These are phyloP conservation scores for Glonium stellatum DNA, from an alignment of 495 filamentous ascomycete genomes.

Conservation along the genomic window DNA sequence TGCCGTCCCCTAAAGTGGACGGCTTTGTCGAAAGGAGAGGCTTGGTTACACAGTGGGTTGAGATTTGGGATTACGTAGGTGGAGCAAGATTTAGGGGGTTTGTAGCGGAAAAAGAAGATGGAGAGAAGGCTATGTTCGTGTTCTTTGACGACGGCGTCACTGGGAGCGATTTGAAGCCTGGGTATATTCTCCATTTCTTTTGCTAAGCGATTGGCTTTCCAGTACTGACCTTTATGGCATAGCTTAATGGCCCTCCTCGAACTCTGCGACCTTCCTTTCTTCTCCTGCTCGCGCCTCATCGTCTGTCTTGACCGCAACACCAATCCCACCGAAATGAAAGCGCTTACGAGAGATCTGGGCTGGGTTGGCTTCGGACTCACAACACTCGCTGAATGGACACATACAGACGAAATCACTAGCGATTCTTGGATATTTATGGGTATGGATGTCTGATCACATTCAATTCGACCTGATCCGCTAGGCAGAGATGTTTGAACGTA, in stretches of 20 bases:
- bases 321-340: conserved; percentile 48
- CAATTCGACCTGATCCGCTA: background rate
- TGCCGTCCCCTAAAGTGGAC: conserved; percentile 25
- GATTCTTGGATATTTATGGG: conserved; percentile 75
- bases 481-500: too few relatives aligned
- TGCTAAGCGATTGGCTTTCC: background rate
- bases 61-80: conserved; percentile 83
- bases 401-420: conserved; percentile 51
- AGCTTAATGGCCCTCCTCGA: conserved; percentile 90
- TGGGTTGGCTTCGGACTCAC: conserved; percentile 88
- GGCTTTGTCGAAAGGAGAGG: conserved; percentile 19
- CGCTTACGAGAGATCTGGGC: conserved; percentile 70
- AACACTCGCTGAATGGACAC: conserved; percentile 68
- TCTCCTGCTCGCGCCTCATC: conserved; percentile 69
- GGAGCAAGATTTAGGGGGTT: conserved; percentile 81
- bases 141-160: conserved; percentile 71
- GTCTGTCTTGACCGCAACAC: conserved; percentile 68
- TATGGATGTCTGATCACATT: conserved; percentile 60
- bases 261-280: conserved; percentile 59
- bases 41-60: conserved; percentile 54
- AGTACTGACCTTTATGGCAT: conserved; percentile 8
- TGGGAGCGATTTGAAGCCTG: conserved; percentile 73
- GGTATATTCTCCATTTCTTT: conserved; percentile 49
- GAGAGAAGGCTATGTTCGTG: conserved; percentile 70
- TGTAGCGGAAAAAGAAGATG: conserved; percentile 50